Evolutionary conservation across 345 rosid species (phyloP), one percentile per base, ranked within the genome.

Genomic region (Hypericum perforatum): DNA sequence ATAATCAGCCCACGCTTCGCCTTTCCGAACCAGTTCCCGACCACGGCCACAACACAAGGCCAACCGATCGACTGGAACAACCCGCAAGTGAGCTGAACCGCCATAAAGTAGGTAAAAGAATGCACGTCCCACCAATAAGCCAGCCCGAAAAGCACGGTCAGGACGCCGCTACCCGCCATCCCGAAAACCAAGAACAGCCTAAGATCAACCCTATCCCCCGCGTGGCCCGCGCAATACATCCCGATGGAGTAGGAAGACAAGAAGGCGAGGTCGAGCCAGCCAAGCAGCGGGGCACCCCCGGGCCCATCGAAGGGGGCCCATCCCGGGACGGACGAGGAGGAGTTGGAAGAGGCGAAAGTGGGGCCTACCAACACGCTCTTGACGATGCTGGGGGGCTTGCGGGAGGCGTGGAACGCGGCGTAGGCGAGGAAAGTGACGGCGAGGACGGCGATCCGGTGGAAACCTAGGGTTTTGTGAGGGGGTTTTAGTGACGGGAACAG

Each of bases 1-100:
- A 91, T 79, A 40, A 83, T 85, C 76, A 91, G 61, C 22, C 96
- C 96, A 69, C 98, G 81, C 65, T 91, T 85, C 55, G 77, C 83
- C 65, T 92, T 92, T 61, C 85, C 90, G 69, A 70, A 85, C 98
- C 95, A 88, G 51, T 88, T 88, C 53, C 98, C 95, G 60, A 85
- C 82, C 13, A 88, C 77, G 11, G 98, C 72, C 37, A 88, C 96
- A 65, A 92, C 96, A 75, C 86, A 92, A 57, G 98, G 96, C 96
- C 95, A 92, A n/a, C 98, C 95, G 29, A 82, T 83, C 9, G 98
- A 91, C 69, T 87, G 98, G 73, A 87, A 85, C 71, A 85, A 58
- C 11, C 98, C 96, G 64, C 90, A 82, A 32, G 78, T 59, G 49
- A 87, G 69, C 74, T 91, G 95, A 53, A 83, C 86, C 51, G 48